Percentiles rank a stretch among this genome's conserved stretches.
Conservation (phyloP, 257 asterid genomes). For the Knoxia roxburghii region DNA sequence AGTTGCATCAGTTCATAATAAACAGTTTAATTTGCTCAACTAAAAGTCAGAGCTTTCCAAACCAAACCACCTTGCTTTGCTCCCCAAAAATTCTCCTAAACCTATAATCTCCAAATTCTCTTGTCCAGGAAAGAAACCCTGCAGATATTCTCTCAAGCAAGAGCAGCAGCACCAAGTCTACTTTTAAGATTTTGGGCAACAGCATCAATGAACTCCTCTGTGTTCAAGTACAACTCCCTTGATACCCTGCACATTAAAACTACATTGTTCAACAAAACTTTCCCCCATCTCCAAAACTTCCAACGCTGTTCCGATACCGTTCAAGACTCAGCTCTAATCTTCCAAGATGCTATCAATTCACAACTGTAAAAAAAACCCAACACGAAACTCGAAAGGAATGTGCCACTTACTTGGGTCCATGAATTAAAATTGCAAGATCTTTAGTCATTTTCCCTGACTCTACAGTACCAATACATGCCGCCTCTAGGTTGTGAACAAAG, state of each 20-base stretch:
- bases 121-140: neutral
- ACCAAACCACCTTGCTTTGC: too few relatives aligned
- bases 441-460: constrained; percentile 95
- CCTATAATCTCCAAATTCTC: neutral
- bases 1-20: too few relatives aligned
- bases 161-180: constrained; percentile 34
- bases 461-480: constrained; percentile 77
- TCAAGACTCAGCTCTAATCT: neutral
- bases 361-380: neutral
- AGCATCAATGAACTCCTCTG: constrained; percentile 73
- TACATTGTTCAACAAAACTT: neutral
- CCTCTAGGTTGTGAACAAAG: constrained; percentile 69
- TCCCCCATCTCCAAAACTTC: neutral
- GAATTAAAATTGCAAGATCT: constrained; percentile 75
- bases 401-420: constrained; percentile 74
- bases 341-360: neutral
- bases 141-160: constrained; percentile 21
- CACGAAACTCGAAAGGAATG: neutral
- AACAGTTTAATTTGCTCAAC: too few relatives aligned
- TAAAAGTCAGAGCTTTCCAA: too few relatives aligned
- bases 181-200: constrained; percentile 59
- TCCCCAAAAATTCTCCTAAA: neutral
- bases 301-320: too few relatives aligned
- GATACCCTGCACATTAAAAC: constrained; percentile 54
- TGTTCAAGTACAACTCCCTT: constrained; percentile 67